Evolutionary conservation across 2,329 filamentous ascomycete genomes (phyloP), one percentile per base, ranked within the genome.

Genomic region (Parascedosporium putredinis): DNA sequence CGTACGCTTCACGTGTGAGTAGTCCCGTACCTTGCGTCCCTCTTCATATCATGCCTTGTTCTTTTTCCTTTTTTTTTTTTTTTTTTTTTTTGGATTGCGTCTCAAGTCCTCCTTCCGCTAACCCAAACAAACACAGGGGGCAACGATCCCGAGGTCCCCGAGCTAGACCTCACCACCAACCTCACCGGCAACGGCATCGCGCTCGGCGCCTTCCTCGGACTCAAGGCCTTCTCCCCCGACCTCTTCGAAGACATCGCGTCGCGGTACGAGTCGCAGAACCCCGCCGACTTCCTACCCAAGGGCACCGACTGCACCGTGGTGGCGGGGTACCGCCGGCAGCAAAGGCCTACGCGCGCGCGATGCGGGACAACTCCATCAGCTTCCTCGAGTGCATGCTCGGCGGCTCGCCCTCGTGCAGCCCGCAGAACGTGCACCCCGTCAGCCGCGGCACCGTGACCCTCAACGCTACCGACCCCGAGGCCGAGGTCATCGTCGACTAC

Each of bases 301-400:
- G 52, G 38, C 50, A 51, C 55, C 20, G 25, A 45, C 9, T 40
- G 55, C 36, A 51, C 56, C 44, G 55, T 60, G 31, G 51, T 56
- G 1, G 56, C 56, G 14, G 58, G 58, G n/a, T 60, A 70, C 44
- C 71, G 70, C 53, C 67, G 69, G 8, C 65, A 75, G 4, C 67
- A 72, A 52, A 50, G 6, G 50, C 58, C 5, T 56, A 54, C 47
- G 52, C 54, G 16, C 45, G 54, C 1, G 53, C 56, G 22, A 53
- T 59, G 55, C 56, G 54, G 10, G 52, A 53, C 22, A 53, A 53
- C 33, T 52, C 55, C 14, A 55, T 61, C 3, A 69, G 70, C 53
- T 68, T 75, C 58, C 73, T 71, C 45, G 63, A 61, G 45, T 65
- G 75, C 33, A 75, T 75, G 55, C 71, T 57, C 43, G 51, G 52